Evolutionary conservation across 345 rosid genomes (phyloP).

Genomic region (Moricandia arvensis): DNA sequence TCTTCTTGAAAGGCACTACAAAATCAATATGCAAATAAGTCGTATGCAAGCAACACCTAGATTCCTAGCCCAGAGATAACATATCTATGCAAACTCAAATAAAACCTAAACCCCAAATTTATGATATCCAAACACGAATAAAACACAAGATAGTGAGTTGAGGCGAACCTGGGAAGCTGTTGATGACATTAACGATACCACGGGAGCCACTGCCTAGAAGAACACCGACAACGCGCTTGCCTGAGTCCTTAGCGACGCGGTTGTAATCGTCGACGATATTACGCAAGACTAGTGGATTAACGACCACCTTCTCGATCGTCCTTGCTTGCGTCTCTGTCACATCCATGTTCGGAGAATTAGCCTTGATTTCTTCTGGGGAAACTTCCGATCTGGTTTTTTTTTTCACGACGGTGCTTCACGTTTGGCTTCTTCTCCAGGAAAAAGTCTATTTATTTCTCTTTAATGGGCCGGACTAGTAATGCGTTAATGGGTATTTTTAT

Average conservation of each 20-base stretch:
- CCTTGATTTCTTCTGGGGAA: neutral
- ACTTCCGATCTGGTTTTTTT: no score
- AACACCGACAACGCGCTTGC: neutral
- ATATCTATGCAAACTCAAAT: neutral
- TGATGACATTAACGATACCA: neutral
- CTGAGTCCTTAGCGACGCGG: neutral
- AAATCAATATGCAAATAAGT: neutral
- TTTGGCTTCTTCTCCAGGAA: neutral
- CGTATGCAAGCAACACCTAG: neutral
- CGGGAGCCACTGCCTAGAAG: neutral
- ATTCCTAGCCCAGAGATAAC: neutral
- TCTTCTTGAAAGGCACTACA: neutral
- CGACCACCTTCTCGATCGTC: neutral
- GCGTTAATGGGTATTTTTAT: neutral
- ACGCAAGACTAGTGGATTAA: neutral
- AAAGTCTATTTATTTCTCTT: no score
- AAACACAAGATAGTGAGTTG: neutral
- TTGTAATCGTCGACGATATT: neutral
- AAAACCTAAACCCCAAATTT: neutral
- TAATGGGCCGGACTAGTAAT: neutral
- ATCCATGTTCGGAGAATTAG: neutral
- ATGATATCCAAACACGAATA: no score
- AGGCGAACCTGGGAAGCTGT: neutral
- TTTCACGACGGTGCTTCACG: neutral
- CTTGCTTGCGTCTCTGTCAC: neutral